A percentile compares a stretch with the other conserved stretches of the same genome.
phyloP scores from a whole-genome alignment of 805 yeast species.

The Candida yuanshanica region DNA sequence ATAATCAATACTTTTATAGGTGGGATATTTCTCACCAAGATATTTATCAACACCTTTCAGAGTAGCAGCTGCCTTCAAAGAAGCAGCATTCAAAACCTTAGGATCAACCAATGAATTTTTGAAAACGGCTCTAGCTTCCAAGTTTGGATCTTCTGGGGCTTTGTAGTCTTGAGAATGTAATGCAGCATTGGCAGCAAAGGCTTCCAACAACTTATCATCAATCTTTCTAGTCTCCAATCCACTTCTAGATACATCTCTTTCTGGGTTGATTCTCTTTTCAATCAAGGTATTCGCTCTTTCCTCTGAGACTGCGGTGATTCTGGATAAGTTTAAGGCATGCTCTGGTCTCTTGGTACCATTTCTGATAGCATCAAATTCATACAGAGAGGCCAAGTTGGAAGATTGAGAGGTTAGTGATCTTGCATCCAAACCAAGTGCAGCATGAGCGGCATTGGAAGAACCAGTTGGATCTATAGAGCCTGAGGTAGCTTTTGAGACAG shows the following conservation, averaged over 20 bases:
- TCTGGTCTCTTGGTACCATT: conserved; percentile 33
- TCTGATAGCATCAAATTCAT: conserved; percentile 39
- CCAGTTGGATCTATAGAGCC: neutral
- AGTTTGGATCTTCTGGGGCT: conserved; percentile 35
- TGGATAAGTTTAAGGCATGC: conserved; percentile 40
- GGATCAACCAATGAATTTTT: conserved; percentile 34
- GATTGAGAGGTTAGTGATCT: conserved; percentile 32
- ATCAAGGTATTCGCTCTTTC: conserved; percentile 30
- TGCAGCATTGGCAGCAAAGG: conserved; percentile 50
- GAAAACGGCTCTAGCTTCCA: conserved; percentile 34
- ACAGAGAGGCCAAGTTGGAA: conserved; percentile 33
- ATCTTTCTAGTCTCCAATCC: conserved; percentile 39
- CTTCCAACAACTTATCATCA: conserved; percentile 38
- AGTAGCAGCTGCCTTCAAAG: conserved; percentile 39
- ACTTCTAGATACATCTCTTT: conserved; percentile 26
- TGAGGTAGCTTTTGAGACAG: neutral
- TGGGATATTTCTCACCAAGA: conserved; percentile 32
- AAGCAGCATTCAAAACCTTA: conserved; percentile 45
- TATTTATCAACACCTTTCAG: conserved; percentile 35
- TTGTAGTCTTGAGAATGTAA: conserved; percentile 43
- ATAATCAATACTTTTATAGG: conserved; percentile 42
- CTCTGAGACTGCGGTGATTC: conserved; percentile 44
- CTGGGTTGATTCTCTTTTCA: conserved; percentile 25
- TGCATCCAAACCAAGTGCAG: conserved; percentile 28
- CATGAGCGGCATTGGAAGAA: conserved; percentile 17